These are phyloP conservation scores for Metarhizium rileyi DNA, from an alignment of 2,329 filamentous ascomycete species.

Conservation along the genomic window DNA sequence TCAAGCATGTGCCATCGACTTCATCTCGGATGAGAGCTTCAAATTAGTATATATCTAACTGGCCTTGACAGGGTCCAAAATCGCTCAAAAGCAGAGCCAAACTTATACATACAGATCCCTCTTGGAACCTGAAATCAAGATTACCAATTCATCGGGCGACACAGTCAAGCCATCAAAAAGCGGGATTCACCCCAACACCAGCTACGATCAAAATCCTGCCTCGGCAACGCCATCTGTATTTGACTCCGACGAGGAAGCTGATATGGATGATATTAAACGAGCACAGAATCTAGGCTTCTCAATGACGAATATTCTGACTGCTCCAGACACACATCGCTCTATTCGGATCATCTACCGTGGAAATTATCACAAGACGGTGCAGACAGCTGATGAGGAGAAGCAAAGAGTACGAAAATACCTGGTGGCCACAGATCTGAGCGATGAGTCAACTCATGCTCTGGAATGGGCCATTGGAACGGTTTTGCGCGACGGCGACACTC, in stretches of 20 bases:
- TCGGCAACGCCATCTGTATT: slow-evolving; percentile 49
- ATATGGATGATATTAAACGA: slow-evolving; percentile 73
- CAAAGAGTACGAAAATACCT: slow-evolving; percentile 80
- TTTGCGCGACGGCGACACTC: slow-evolving; percentile 83
- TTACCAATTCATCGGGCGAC: slow-evolving; percentile 54
- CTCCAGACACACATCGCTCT: slow-evolving; percentile 66
- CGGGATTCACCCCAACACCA: slow-evolving; percentile 71
- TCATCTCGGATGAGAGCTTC: neutral
- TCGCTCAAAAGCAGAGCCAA: slow-evolving; percentile 37
- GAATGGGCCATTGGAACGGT: slow-evolving; percentile 98
- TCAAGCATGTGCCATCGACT: neutral
- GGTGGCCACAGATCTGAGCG: slow-evolving; percentile 90
- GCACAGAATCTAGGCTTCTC: slow-evolving; percentile 78
- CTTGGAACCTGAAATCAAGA: slow-evolving; percentile 56
- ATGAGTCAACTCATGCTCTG: slow-evolving; percentile 87
- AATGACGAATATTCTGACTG: slow-evolving; percentile 70
- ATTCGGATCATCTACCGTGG: slow-evolving; percentile 87
- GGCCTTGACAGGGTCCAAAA: slow-evolving; percentile 35
- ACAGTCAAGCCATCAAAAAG: slow-evolving; percentile 44
- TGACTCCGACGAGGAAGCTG: slow-evolving; percentile 79
- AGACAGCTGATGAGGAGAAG: slow-evolving; percentile 69
- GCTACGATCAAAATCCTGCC: slow-evolving; percentile 62
- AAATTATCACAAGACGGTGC: slow-evolving; percentile 66
- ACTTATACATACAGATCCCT: slow-evolving; percentile 52
- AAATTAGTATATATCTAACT: neutral